Evolutionary conservation across 2,329 filamentous ascomycete genomes (phyloP), one percentile per base, ranked within the genome.

Genomic region (Colletotrichum orbiculare): DNA sequence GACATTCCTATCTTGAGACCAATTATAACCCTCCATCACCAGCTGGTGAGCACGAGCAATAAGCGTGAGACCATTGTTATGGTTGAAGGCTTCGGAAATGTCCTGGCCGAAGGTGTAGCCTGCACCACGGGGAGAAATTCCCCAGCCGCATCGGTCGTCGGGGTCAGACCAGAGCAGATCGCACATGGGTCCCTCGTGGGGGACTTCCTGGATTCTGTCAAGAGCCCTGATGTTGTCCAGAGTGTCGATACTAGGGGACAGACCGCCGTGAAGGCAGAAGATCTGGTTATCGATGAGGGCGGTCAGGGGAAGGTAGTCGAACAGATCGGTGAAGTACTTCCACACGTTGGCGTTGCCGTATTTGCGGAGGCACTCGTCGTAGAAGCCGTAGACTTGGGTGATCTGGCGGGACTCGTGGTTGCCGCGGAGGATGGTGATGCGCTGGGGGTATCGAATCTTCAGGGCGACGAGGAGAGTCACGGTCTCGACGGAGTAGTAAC

Each of bases 21-120:
- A 99, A 79, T 98, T 99, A 81, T 98, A 99, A 53, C 96, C 96
- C 79, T 99, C 96, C 95, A 98, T 99, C 67, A 99, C 96, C 77
- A 99, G 84, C 83, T 99, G 96, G 85, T 99, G 96, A 60, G 96
- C 96, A 79, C 96, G 88, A 66, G 96, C 96, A 75, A 99, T 96
- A 68, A 98, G 85, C 59, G 95, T 98, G 80, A 99, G 83, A 62
- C 94, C 95, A 75, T 99, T 99, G 86, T 98, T 98, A 78, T 98
- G 95, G 81, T 98, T 98, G 84, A 99, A 99, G 1, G 95, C 95
- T 82, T 99, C 95, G 41, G 93, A 97, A 73, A 98, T 98, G 77
- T 98, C 95, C 82, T 97, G 94, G 65, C 93, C 94, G 75, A 97
- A 97, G 37, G 94, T 97, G 83, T 97, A 97, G 67, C 94, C 94